Base-by-base conservation (phyloP, 441 rosid genomes). In the Arabidopsis lyrata region DNA sequence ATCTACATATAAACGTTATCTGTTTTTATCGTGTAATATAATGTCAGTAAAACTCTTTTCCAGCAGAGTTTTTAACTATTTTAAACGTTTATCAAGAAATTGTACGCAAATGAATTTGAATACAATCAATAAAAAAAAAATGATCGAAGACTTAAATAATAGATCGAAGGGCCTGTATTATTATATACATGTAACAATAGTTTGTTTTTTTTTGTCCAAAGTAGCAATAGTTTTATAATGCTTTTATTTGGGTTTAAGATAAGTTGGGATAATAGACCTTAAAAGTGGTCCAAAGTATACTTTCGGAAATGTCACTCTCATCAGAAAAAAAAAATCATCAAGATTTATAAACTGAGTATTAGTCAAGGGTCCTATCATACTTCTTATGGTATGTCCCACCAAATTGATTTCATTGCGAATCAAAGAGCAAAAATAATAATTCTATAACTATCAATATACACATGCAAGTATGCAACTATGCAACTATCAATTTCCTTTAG, bases 281-380 rank as follows among this genome's bases (percentile, higher is more conserved):
- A 77, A 77, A 77, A 77, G 80, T 71, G 80, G 80, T 77, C 76
- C 76, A 77, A 71, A 71, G 68, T 58, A 77, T 77, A 65, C 76
- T 77, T 77, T 77, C 62, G 76, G 63, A 77, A 70, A 77, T 77
- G 80, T 77, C 80, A 71, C 72, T 57, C 50, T 77, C 80, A 58
- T 65, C 68, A 65, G 68, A 77, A 58, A 63, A 63, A 15, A 18
- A n/a, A 12, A 42, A 41, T 2, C 5, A 63, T 29, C 27, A 64
- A 64, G 80, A 77, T 57, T 65, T 64, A 70, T 42, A 57, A 77
- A 52, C 56, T 70, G 29, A 44, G 67, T 65, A 77, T 77, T 70
- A 56, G 80, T 71, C 76, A 77, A 70, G 76, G 80, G 76, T 71
- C 80, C 72, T 71, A 71, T 70, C 72, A 65, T 63, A 70, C 48